phyloP scores from a whole-genome alignment of 1,284 basidiomycete species.

The Laetiporus sulphureus region DNA sequence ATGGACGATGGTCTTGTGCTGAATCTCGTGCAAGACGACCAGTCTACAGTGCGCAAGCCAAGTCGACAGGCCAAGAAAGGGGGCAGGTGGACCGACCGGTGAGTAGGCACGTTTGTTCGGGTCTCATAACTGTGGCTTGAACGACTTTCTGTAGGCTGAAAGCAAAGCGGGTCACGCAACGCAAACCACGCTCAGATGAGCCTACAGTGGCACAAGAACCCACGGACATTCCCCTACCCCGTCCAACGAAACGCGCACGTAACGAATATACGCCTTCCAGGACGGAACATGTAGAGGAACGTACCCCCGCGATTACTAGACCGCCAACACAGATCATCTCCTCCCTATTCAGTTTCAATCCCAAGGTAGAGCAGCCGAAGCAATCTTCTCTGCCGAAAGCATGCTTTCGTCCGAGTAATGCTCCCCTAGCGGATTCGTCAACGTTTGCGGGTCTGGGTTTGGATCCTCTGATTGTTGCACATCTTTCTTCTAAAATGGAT shows the following conservation, averaged over 20 bases:
- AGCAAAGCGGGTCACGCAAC: constrained; percentile 60
- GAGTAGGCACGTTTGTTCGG: constrained; percentile 17
- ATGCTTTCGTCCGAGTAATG: constrained; percentile 68
- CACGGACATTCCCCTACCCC: constrained; percentile 10
- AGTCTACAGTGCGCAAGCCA: constrained; percentile 22
- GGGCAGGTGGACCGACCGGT: constrained; percentile 85
- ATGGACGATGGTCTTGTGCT: constrained; percentile 71
- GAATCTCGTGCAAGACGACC: constrained; percentile 48
- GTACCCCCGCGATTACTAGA: constrained; percentile 22
- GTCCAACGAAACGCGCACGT: constrained; percentile 45
- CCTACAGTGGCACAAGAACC: constrained; percentile 1
- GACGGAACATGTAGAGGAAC: constrained; percentile 14
- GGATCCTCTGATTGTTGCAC: constrained; percentile 75
- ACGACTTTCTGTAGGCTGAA: constrained; percentile 44
- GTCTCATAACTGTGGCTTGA: constrained; percentile 8
- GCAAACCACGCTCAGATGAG: constrained; percentile 40
- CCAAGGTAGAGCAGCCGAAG: constrained; percentile 45
- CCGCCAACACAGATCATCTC: constrained; percentile 75
- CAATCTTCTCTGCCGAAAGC: constrained; percentile 22
- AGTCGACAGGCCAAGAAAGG: constrained; percentile 45
- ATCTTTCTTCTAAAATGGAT: constrained; percentile 77
- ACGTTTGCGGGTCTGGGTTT: constrained; percentile 75
- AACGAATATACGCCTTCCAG: constrained; percentile 25
- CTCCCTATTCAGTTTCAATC: constrained; percentile 85
- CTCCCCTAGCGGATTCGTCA: constrained; percentile 68